Conservation (phyloP, 495 filamentous ascomycete species). For the Neurospora sp. region DNA sequence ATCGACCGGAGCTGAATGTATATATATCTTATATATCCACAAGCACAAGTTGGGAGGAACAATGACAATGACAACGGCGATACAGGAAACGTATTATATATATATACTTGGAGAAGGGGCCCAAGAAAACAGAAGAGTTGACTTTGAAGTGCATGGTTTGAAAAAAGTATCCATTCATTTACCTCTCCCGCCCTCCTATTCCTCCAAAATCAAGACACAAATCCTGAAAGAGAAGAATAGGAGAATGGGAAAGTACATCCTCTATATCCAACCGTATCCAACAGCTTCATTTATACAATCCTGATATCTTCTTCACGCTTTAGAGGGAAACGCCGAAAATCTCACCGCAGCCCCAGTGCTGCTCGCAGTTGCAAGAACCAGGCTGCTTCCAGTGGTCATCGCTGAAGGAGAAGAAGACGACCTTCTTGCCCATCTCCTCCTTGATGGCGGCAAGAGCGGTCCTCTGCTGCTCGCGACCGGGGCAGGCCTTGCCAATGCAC, state of each 20-base stretch:
- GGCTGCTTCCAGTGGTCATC: conserved; percentile 75
- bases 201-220: neutral
- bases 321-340: conserved; percentile 35
- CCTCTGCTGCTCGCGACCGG: conserved; percentile 56
- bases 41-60: neutral
- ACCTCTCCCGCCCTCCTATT: neutral
- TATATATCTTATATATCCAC: neutral
- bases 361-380: conserved; percentile 66
- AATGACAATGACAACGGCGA: neutral
- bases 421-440: conserved; percentile 40
- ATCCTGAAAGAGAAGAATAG: neutral
- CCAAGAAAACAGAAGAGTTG: neutral
- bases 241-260: neutral
- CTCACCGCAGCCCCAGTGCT: conserved; percentile 57
- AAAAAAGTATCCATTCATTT: neutral
- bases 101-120: neutral
- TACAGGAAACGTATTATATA: neutral
- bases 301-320: conserved; percentile 1
- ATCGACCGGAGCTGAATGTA: neutral
- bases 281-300: neutral
- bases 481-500: conserved; percentile 60
- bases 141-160: neutral
- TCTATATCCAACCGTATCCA: conserved; percentile 3
- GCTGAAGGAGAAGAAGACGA: conserved; percentile 69
- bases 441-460: conserved; percentile 59